Evolutionary conservation across 169 alveolate species (phyloP).

Genomic region (Eimeria falciformis): DNA sequence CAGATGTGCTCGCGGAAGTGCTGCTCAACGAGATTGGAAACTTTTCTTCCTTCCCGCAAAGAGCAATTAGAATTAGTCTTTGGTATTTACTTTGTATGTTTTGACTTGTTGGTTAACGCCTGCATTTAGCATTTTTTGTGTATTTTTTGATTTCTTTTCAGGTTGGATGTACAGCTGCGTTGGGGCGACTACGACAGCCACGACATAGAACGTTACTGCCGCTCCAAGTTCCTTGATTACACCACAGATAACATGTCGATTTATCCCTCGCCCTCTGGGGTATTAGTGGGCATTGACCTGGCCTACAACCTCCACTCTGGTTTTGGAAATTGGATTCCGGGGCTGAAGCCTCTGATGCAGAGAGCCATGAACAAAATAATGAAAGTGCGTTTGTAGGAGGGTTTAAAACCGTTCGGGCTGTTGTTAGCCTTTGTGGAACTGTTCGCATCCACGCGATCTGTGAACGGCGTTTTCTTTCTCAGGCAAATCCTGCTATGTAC

Average conservation of each 20-base stretch:
- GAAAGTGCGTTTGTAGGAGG: conserved; percentile 79
- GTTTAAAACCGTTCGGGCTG: neutral
- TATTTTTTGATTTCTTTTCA: conserved; percentile 81
- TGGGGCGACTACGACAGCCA: conserved; percentile 99
- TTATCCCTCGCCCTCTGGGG: conserved; percentile 99
- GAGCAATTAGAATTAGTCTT: neutral
- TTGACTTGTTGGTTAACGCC: neutral
- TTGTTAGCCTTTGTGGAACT: neutral
- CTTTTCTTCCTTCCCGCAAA: neutral
- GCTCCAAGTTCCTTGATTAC: conserved; percentile 99
- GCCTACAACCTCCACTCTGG: conserved; percentile 99
- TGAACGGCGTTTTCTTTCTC: neutral
- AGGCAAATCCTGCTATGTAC: conserved; percentile 99
- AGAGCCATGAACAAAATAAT: conserved; percentile 99
- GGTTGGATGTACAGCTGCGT: conserved; percentile 99
- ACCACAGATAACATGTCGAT: conserved; percentile 99
- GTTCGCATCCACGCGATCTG: too few relatives aligned
- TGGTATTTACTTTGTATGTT: neutral
- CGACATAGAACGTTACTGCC: conserved; percentile 99
- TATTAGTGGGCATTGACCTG: conserved; percentile 97
- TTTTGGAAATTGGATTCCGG: conserved; percentile 99
- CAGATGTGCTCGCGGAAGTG: too few relatives aligned
- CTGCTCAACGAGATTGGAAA: too few relatives aligned
- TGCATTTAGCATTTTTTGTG: neutral
- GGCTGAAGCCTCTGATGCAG: conserved; percentile 95